phyloP scores from a whole-genome alignment of 2,329 filamentous ascomycete genomes.

The Lasiodiplodia hormozganensis region DNA sequence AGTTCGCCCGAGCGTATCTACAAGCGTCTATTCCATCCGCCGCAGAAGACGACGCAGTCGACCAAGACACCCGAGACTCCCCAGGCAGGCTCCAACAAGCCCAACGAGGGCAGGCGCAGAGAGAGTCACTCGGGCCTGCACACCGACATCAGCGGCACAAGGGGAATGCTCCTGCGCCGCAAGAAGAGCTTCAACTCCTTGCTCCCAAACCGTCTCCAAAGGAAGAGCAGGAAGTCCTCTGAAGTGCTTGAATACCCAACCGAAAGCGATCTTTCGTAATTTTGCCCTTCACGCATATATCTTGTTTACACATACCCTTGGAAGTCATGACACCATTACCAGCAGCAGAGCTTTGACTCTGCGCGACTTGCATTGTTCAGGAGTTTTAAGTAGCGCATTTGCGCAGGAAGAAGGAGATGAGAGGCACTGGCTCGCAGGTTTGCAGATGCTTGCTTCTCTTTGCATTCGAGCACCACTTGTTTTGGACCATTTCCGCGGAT shows the following conservation, averaged over 20 bases:
- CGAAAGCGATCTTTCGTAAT: conserved; percentile 22
- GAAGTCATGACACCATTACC: background rate
- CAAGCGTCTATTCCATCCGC: conserved; percentile 50
- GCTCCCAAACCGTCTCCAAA: conserved; percentile 14
- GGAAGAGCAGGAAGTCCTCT: conserved; percentile 13
- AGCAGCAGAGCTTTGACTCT: conserved; percentile 10
- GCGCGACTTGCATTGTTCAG: conserved; percentile 10
- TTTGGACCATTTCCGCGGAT: background rate
- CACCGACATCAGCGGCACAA: conserved; percentile 41
- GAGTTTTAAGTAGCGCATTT: conserved; percentile 1
- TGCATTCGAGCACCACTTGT: background rate
- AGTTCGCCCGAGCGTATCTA: conserved; percentile 51
- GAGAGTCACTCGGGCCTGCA: conserved; percentile 29
- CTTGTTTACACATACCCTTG: background rate
- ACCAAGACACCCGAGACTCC: conserved; percentile 18
- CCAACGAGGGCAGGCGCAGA: conserved; percentile 23
- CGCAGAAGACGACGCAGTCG: conserved; percentile 19
- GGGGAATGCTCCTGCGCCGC: conserved; percentile 42
- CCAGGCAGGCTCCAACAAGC: conserved; percentile 3
- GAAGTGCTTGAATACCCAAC: conserved; percentile 13
- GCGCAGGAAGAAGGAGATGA: background rate
- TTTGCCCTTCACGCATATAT: conserved; percentile 3
- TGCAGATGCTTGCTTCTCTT: background rate
- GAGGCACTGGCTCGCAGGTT: background rate
- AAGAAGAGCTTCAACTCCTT: conserved; percentile 26